Percentiles rank a stretch among this genome's conserved stretches.
phyloP scores from a whole-genome alignment of 2,329 filamentous ascomycete species.

The Aureobasidium pullulans region DNA sequence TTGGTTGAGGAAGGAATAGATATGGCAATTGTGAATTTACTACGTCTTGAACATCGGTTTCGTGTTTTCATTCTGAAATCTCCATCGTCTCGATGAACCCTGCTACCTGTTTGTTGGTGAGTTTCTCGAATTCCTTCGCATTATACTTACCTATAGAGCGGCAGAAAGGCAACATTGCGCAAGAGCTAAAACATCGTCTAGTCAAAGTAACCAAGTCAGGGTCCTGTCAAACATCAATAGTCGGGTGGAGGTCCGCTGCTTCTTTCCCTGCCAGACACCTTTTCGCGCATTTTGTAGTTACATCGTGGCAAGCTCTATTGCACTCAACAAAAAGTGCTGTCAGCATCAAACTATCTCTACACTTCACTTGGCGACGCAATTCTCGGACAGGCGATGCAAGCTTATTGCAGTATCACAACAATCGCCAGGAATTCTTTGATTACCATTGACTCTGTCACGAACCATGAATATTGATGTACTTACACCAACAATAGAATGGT shows the following conservation, averaged over 20 bases:
- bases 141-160: not conserved
- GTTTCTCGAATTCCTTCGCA: not conserved
- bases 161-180: not conserved
- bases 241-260: not conserved
- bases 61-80: not conserved
- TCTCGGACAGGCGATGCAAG: too few species aligned
- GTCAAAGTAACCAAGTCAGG: not conserved
- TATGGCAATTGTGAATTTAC: slow-evolving; percentile 3
- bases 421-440: not conserved
- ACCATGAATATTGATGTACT: not conserved
- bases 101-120: not conserved
- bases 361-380: not conserved
- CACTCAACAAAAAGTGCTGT: not conserved
- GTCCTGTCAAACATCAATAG: too few species aligned
- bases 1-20: slow-evolving; percentile 1
- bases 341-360: not conserved
- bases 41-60: not conserved
- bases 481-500: not conserved
- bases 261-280: not conserved
- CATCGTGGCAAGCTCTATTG: not conserved
- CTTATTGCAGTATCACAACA: not conserved
- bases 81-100: not conserved
- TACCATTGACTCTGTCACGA: not conserved
- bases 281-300: not conserved
- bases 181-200: not conserved